Evolutionary conservation across 257 asterid species (phyloP).

Genomic region (Solanum chilense): DNA sequence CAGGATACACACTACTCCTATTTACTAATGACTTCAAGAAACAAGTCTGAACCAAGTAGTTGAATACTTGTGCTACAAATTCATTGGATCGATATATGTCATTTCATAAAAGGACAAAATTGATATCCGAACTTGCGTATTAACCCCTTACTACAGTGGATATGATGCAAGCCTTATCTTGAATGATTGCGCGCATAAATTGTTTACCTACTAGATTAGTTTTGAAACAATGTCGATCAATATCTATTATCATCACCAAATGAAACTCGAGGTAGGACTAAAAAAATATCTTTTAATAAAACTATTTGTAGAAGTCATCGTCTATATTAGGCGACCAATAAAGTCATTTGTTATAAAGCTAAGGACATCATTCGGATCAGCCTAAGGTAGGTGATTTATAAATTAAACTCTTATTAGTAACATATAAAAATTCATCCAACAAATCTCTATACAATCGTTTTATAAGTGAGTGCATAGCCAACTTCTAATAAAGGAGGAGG

Average conservation of each 20-base stretch:
- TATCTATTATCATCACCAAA: not conserved
- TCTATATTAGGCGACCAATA: not conserved
- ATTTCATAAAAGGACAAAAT: not conserved
- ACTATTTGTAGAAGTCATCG: too few relatives aligned
- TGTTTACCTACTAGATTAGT: not conserved
- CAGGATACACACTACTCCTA: not conserved
- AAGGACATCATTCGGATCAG: not conserved
- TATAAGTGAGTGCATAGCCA: not conserved
- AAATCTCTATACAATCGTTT: not conserved
- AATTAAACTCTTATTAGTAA: not conserved
- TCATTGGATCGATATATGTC: not conserved
- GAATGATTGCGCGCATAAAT: not conserved
- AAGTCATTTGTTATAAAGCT: not conserved
- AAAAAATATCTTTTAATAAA: too few relatives aligned
- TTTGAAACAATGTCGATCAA: not conserved
- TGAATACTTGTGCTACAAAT: not conserved
- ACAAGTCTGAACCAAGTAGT: not conserved
- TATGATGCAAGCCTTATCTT: not conserved
- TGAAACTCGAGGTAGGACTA: not conserved
- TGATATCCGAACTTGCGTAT: not conserved
- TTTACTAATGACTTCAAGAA: not conserved
- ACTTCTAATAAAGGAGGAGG: not conserved
- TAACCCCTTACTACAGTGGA: not conserved
- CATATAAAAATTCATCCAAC: not conserved
- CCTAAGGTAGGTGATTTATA: not conserved